A percentile compares a stretch with the other conserved stretches of the same genome.
These are phyloP conservation scores for Sphagnurus paluster DNA, from an alignment of 1,284 basidiomycete species.

Conservation along the genomic window DNA sequence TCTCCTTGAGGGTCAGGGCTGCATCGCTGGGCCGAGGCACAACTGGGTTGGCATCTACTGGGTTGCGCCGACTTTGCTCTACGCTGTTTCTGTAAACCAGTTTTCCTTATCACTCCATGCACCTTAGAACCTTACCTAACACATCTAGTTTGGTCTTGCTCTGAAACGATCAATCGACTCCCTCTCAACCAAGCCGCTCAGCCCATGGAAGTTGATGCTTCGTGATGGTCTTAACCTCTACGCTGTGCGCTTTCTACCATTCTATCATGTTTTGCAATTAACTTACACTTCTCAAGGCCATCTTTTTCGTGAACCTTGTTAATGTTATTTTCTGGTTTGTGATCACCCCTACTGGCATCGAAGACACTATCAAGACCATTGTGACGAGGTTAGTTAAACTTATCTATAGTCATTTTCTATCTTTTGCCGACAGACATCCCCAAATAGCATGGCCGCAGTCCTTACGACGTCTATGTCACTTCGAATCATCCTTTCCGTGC, in stretches of 20 bases:
- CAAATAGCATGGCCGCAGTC: slow-evolving; percentile 70
- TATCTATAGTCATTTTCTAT: background rate
- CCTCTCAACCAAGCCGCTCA: slow-evolving; percentile 56
- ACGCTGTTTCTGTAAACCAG: slow-evolving; percentile 56
- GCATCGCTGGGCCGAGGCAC: slow-evolving; percentile 75
- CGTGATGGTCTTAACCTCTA: slow-evolving; percentile 84
- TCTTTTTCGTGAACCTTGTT: slow-evolving; percentile 74
- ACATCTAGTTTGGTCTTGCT: slow-evolving; percentile 59
- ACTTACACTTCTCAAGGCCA: slow-evolving; percentile 39
- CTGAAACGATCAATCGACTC: slow-evolving; percentile 63
- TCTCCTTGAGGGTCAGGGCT: slow-evolving; percentile 69
- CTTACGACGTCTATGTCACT: slow-evolving; percentile 82
- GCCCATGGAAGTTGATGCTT: slow-evolving; percentile 81
- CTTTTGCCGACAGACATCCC: background rate
- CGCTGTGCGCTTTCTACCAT: slow-evolving; percentile 42
- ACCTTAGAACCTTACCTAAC: slow-evolving; percentile 7
- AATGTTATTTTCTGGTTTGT: slow-evolving; percentile 84
- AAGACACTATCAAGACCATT: slow-evolving; percentile 76
- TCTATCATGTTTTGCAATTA: background rate
- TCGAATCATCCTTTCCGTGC: slow-evolving; percentile 77
- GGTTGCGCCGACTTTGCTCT: slow-evolving; percentile 71
- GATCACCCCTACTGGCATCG: slow-evolving; percentile 56
- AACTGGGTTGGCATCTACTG: slow-evolving; percentile 85
- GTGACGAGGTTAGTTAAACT: slow-evolving; percentile 49
- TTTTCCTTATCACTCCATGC: slow-evolving; percentile 4